Evolutionary conservation across 148 eudicot species (phyloP).

Genomic region (Hydrangea macrophylla): DNA sequence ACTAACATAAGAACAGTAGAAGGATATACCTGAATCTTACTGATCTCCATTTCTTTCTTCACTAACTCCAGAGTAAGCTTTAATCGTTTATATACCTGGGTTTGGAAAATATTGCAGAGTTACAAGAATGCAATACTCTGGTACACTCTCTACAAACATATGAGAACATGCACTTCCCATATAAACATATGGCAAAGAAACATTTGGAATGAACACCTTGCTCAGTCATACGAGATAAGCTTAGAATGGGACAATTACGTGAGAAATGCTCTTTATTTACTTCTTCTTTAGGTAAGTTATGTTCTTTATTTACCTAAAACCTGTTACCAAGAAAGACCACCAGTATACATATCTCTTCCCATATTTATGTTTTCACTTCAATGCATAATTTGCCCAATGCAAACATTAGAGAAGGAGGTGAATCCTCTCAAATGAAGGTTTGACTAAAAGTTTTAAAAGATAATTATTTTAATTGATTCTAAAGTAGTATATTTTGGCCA

Average conservation of each 20-base stretch:
- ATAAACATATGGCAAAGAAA: background rate
- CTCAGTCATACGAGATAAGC: background rate
- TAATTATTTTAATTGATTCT: background rate
- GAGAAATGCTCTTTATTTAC: background rate
- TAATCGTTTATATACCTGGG: constrained; percentile 80
- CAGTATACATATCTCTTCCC: background rate
- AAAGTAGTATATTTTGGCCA: background rate
- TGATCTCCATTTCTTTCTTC: constrained; percentile 99
- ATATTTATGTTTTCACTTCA: background rate
- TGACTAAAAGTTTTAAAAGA: background rate
- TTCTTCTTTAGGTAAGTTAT: background rate
- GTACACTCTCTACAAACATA: background rate
- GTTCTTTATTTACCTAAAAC: background rate
- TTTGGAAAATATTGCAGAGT: constrained; percentile 16
- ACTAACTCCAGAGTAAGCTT: constrained; percentile 79
- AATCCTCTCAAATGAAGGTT: background rate
- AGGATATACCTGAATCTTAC: constrained; percentile 86
- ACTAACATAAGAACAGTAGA: constrained; percentile 1
- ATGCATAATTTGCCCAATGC: background rate
- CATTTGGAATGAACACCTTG: background rate
- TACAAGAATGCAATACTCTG: background rate
- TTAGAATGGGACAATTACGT: background rate
- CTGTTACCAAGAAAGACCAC: background rate
- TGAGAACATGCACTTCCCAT: background rate
- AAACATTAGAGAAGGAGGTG: background rate